Base-by-base conservation (phyloP, 345 rosid genomes). In the Lenwebbia sp. region DNA sequence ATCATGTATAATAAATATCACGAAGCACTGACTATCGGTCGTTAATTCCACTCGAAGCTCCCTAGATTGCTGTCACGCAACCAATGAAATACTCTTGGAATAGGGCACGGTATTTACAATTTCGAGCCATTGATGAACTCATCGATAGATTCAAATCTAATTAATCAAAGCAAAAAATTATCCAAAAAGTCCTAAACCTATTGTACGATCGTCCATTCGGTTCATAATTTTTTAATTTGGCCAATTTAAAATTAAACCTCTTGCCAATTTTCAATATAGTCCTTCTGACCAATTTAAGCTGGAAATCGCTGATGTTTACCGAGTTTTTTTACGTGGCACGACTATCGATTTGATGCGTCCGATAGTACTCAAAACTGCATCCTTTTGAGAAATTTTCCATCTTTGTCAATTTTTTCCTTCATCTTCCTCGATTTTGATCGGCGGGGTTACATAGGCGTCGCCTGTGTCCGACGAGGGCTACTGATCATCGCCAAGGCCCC, bases 381-480 rank as follows among this genome's bases (percentile, higher is more conserved):
- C 8, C 19, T 30, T 30, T 62, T 15, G 41, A 30, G 23, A 65
- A 15, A 30, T 7, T 30, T 17, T 30, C 12, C 3, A n/a, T 44
- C 47, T 44, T 44, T 44, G 47, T 44, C 47, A n/a, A 15, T 65
- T 30, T 62, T 30, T 62, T 8, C 41, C 23, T 65, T 65, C 41
- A 65, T 65, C 6, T 65, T 7, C 2, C 74, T 5, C 2, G 0
- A 58, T n/a, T 58, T 2, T 0, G 0, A 60, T 60, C n/a, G 21
- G 10, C 0, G 21, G 7, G 53, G 22, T 53, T 17, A 5, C 8
- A n/a, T 25, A 13, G 28, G 62, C 28, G 28, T 25, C 25, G n/a
- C 5, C 0, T 23, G 0, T 55, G 5, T 3, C 0, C 0, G 1
- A 1, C 0, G 2, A 56, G 6, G 4, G 14, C 9, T 8, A 58